Evolutionary conservation across 257 asterid genomes (phyloP), one percentile per base, ranked within the genome.

Genomic region (Lycium ferocissimum): DNA sequence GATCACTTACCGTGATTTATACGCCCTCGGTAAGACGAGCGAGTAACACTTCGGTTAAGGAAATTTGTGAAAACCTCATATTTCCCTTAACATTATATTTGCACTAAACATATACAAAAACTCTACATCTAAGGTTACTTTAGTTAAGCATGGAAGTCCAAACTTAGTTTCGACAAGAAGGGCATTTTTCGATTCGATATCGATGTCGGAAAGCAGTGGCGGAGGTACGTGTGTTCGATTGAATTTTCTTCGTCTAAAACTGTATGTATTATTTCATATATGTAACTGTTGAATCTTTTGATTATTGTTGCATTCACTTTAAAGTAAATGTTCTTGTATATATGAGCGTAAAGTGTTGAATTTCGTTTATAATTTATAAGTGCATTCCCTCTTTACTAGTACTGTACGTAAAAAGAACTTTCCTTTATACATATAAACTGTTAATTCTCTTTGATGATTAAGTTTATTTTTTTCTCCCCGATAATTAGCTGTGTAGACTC

Each of bases 111-210:
- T 94, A 33, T 83, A 72, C 5, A 85, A 81, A 86, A 37, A 33
- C 65, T 10, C 18, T 20, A 65, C 86, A 0, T 18, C 88, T 73
- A 59, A 92, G 4, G 83, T 85, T 17, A 88, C 90, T 1, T 79
- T 87, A 0, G 33, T 89, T 0, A 85, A 75, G 65, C 86, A 88
- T 12, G 95, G 93, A 3, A 82, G 83, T 12, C 91, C n/a, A n/a
- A 87, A 11, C 88, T 94, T 47, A 0, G 2, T 14, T 53, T 45
- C 66, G 93, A 86, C 49, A 65, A 22, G 4, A 51, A 63, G 9
- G 91, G 89, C 2, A 3, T 93, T 1, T 96, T 96, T 83, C 90
- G 94, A 65, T 96, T 94, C 79, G 93, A 91, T 37, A 65, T 91
- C 2, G 92, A 87, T 12, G 81, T 91, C 2, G 89, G n/a, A n/a